Evolutionary conservation across 371 early-diverging fungal species (phyloP).

Genomic region (Syncephalastrum racemosum): DNA sequence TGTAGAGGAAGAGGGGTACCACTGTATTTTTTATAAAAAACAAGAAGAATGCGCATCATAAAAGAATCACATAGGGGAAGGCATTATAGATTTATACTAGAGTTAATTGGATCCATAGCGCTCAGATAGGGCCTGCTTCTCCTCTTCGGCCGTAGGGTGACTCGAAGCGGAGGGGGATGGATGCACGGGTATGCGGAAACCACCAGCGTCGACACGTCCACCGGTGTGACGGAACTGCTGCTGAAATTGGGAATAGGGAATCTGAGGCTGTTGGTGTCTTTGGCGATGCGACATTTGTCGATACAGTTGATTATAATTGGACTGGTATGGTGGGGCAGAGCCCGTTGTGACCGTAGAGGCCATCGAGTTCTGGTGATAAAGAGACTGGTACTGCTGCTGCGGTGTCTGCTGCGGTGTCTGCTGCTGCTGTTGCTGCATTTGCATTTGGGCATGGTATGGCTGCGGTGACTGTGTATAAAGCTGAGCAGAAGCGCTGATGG

Average conservation of each 20-base stretch:
- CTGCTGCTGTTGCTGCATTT: not conserved
- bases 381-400: constrained; percentile 3
- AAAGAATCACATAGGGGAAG: too few relatives aligned
- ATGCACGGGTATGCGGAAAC: constrained; percentile 34
- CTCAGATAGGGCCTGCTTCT: constrained; percentile 19
- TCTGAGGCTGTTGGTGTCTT: constrained; percentile 23
- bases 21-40: too few relatives aligned
- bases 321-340: constrained; percentile 14
- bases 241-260: constrained; percentile 44
- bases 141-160: constrained; percentile 23
- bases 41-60: too few relatives aligned
- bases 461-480: constrained; percentile 8
- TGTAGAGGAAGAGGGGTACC: too few relatives aligned
- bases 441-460: constrained; percentile 2
- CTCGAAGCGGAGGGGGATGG: constrained; percentile 3
- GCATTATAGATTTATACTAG: too few relatives aligned
- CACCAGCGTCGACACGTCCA: constrained; percentile 37
- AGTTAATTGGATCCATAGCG: constrained; percentile 12
- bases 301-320: constrained; percentile 43
- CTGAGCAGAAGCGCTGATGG: constrained; percentile 3
- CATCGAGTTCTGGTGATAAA: constrained; percentile 11
- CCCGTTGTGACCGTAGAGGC: constrained; percentile 11
- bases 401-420: not conserved
- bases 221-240: constrained; percentile 30
- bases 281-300: constrained; percentile 36